phyloP scores from a whole-genome alignment of 352 stramenopile genomes.

The Phytopythium montanum region DNA sequence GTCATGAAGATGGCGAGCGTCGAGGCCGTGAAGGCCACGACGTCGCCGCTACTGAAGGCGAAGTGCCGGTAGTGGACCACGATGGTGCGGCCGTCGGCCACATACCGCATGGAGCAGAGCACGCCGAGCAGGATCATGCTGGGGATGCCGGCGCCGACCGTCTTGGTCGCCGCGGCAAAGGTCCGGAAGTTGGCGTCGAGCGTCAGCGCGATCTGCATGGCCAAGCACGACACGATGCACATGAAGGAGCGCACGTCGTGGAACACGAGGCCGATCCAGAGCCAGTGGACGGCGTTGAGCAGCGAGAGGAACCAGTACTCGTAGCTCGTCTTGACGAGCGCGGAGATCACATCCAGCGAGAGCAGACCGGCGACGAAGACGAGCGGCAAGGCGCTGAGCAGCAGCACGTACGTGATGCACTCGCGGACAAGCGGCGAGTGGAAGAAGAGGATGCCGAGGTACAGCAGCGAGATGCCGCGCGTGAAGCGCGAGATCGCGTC shows the following conservation, averaged over 20 bases:
- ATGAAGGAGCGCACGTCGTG: constrained; percentile 8
- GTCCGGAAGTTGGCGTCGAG: constrained; percentile 9
- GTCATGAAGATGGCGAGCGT: constrained; percentile 7
- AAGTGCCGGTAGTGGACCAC: background rate
- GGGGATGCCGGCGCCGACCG: background rate
- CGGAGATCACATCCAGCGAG: background rate
- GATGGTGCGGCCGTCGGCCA: background rate
- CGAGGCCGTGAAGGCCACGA: background rate
- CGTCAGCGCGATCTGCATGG: background rate
- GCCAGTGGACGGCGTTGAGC: constrained; percentile 1
- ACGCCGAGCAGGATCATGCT: constrained; percentile 4
- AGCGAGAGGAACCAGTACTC: constrained; percentile 6
- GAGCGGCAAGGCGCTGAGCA: background rate
- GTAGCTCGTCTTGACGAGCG: constrained; percentile 3
- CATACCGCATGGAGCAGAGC: background rate
- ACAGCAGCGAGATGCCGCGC: background rate
- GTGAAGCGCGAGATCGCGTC: background rate
- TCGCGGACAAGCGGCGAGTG: background rate
- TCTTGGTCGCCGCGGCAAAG: constrained; percentile 1
- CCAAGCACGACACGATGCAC: background rate
- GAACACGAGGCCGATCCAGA: background rate
- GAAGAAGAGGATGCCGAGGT: constrained; percentile 6
- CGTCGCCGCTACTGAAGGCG: background rate
- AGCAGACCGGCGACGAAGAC: constrained; percentile 3
- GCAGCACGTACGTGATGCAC: constrained; percentile 1